phyloP scores from a whole-genome alignment of 768 basidiomycete species.

The Gloeopeniophorella convolvens region DNA sequence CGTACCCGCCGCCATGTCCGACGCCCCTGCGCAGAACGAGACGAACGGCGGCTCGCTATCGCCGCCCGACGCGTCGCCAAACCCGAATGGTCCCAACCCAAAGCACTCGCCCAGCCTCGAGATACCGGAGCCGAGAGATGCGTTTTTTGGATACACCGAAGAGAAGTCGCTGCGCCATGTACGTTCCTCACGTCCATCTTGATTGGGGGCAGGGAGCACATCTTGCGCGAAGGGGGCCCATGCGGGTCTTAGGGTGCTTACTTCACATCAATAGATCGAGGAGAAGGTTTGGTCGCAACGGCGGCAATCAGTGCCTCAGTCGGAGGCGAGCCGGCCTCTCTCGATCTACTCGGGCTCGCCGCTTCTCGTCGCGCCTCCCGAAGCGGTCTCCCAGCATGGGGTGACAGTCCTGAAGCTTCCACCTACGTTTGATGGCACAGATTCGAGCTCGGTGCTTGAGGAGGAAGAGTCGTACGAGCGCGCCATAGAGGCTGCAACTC shows the following conservation, averaged over 20 bases:
- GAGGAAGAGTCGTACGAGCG: slow-evolving; percentile 1
- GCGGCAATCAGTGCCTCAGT: slow-evolving; percentile 46
- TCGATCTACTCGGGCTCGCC: slow-evolving; percentile 22
- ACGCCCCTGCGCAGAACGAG: too few relatives aligned
- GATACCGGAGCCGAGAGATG: slow-evolving; percentile 52
- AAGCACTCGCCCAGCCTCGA: slow-evolving; percentile 28
- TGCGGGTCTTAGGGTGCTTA: not conserved
- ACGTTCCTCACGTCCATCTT: slow-evolving; percentile 25
- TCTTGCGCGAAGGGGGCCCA: not conserved
- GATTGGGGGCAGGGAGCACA: not conserved
- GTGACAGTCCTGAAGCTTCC: not conserved
- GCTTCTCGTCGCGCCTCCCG: slow-evolving; percentile 8
- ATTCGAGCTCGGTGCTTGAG: not conserved
- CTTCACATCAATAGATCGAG: slow-evolving; percentile 47
- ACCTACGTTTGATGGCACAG: slow-evolving; percentile 1
- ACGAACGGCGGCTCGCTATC: too few relatives aligned
- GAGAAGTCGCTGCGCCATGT: slow-evolving; percentile 74
- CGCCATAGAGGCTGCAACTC: not conserved
- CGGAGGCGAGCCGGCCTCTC: slow-evolving; percentile 32
- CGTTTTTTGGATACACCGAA: slow-evolving; percentile 74
- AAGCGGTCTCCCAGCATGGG: not conserved
- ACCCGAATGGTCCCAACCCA: not conserved
- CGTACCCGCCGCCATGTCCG: too few relatives aligned
- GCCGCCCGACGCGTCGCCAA: not conserved
- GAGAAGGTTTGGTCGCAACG: slow-evolving; percentile 67